Base-by-base conservation (phyloP, 371 early-diverging fungal genomes). In the Blyttiomyces sp. region DNA sequence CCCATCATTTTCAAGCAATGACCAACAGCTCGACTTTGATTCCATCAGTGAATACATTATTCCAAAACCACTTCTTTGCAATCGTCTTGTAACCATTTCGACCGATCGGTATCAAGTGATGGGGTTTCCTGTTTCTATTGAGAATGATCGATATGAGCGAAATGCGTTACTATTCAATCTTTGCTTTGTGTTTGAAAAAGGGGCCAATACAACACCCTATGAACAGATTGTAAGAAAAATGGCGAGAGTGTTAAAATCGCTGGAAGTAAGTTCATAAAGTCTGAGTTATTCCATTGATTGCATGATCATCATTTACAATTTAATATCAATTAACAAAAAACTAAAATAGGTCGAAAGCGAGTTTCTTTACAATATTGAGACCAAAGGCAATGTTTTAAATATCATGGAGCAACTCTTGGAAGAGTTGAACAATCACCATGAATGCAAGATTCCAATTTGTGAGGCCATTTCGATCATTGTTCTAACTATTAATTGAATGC, bases 381-480 rank as follows among this genome's bases (percentile, higher is more conserved):
- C 73, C 13, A 76, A 83, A 49, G 69, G 74, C 24, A 70, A 54
- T 16, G 67, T 93, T 50, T 84, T 87, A 42, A 87, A 88, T 57
- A 81, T 92, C 6, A 88, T 94, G 62, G 92, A 91, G 49, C 91
- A 94, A 57, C 59, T 92, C 17, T 74, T 88, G 57, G 92, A 94
- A 65, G 91, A 91, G 69, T 72, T 92, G 31, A 92, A 92, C 60
- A 84, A 83, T 43, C 90, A 91, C 62, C 82, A 86, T 46, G 94
- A 94, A 76, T 90, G 90, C 59, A 89, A 88, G 63, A 91, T 94
- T 30, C 85, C 90, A 7, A 87, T 93, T 24, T 85, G 92, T 92
- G 79, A 68, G 77, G 64, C 43, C 11, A 13, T 11, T 23, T 45
- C 51, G 51, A 28, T 50, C 31, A n/a, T 16, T 30, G n/a, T 11